These are phyloP conservation scores for Neurospora pannonica DNA, from an alignment of 495 filamentous ascomycete species.

Conservation along the genomic window DNA sequence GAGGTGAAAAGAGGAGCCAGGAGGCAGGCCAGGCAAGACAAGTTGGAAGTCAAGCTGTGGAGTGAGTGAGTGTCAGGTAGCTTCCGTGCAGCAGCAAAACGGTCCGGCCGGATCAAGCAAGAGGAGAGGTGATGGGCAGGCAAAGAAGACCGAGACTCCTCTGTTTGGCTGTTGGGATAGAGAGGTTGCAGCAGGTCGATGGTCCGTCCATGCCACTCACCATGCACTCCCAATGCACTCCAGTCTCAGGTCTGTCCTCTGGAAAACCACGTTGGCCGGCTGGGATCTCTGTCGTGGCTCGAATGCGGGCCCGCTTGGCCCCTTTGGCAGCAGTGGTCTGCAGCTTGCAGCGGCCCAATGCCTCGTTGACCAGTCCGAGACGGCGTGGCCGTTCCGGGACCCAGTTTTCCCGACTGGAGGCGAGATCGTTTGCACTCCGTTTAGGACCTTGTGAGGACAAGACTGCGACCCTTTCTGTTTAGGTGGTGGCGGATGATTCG, in stretches of 20 bases:
- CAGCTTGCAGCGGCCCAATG: constrained; percentile 45
- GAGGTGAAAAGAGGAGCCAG: constrained; percentile 4
- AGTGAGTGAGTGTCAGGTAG: constrained; percentile 2
- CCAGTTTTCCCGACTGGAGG: constrained; percentile 18
- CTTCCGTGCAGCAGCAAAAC: constrained; percentile 5
- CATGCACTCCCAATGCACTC: background rate
- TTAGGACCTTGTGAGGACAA: background rate
- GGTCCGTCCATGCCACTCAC: background rate
- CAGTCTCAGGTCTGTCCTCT: background rate
- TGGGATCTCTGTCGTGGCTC: constrained; percentile 48
- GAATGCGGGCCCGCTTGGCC: constrained; percentile 35
- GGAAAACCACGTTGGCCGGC: constrained; percentile 1
- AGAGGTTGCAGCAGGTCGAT: background rate
- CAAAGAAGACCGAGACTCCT: background rate
- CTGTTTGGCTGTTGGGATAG: too few species aligned
- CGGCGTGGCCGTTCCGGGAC: constrained; percentile 18
- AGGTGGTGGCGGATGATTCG: constrained; percentile 16
- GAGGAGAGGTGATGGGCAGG: background rate
- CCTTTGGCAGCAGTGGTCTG: constrained; percentile 38
- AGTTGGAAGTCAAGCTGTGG: background rate
- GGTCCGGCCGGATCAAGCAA: background rate
- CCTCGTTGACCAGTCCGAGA: constrained; percentile 29
- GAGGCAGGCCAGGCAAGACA: background rate
- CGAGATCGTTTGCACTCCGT: background rate
- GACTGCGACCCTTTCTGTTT: constrained; percentile 1